Conservation (phyloP, 495 filamentous ascomycete species). For the Penicillium verhagenii region DNA sequence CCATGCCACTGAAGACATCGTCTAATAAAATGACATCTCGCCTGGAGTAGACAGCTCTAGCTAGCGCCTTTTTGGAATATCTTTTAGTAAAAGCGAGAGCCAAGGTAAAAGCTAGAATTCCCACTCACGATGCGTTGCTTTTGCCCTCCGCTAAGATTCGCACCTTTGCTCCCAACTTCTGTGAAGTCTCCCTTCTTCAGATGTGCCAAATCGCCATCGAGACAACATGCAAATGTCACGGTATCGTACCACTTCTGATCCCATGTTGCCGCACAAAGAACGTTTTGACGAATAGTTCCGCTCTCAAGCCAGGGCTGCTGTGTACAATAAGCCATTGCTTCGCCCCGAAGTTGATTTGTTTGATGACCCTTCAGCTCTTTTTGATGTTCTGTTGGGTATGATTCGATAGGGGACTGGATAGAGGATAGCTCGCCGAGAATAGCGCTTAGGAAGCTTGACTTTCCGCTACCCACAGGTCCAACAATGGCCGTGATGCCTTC, state of each 20-base stretch:
- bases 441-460: background rate
- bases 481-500: background rate
- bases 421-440: background rate
- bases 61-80: too few relatives aligned
- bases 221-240: slow-evolving; percentile 34
- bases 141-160: slow-evolving; percentile 38
- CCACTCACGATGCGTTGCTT: slow-evolving; percentile 25
- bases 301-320: slow-evolving; percentile 42
- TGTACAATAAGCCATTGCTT: background rate
- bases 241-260: slow-evolving; percentile 36
- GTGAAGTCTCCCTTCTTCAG: slow-evolving; percentile 33
- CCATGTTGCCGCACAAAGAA: slow-evolving; percentile 24
- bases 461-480: background rate
- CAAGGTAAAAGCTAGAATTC: too few relatives aligned
- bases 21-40: slow-evolving; percentile 39
- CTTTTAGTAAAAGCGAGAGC: too few relatives aligned
- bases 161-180: slow-evolving; percentile 13
- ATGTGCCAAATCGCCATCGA: slow-evolving; percentile 29
- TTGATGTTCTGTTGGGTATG: background rate
- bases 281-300: slow-evolving; percentile 34
- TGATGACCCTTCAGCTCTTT: background rate
- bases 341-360: too few relatives aligned
- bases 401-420: background rate
- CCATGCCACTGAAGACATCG: slow-evolving; percentile 48
- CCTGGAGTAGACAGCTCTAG: slow-evolving; percentile 46